A percentile compares a stretch with the other conserved stretches of the same genome.
These are phyloP conservation scores for Phylloporus sp. DNA, from an alignment of 768 basidiomycete genomes.

Conservation along the genomic window DNA sequence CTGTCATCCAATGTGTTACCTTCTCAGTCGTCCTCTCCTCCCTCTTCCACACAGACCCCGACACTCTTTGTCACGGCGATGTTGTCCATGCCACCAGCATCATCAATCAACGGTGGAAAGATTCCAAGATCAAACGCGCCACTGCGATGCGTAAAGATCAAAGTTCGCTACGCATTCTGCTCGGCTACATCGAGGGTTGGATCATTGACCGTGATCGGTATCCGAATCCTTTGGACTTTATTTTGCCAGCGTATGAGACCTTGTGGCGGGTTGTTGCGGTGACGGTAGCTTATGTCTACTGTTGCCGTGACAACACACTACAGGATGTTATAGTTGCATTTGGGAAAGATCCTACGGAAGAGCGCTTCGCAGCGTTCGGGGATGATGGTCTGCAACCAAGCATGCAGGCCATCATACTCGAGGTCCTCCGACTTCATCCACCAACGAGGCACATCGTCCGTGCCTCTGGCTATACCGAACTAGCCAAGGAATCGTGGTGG, in stretches of 20 bases:
- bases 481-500: conserved; percentile 2
- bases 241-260: conserved; percentile 61
- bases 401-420: conserved; percentile 24
- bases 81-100: conserved; percentile 36
- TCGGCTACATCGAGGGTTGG: conserved; percentile 32
- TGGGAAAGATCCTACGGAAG: conserved; percentile 22
- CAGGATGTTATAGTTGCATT: conserved; percentile 24
- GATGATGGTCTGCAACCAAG: conserved; percentile 12
- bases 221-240: conserved; percentile 45
- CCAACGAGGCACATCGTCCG: conserved; percentile 25
- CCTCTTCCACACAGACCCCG: conserved; percentile 33
- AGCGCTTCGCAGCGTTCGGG: conserved; percentile 12
- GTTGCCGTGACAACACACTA: conserved; percentile 20
- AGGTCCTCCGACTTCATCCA: conserved; percentile 29
- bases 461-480: neutral
- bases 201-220: conserved; percentile 29
- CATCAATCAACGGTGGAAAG: conserved; percentile 35
- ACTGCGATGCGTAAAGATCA: conserved; percentile 13
- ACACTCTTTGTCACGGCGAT: conserved; percentile 30
- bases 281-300: conserved; percentile 31
- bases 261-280: conserved; percentile 61
- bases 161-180: conserved; percentile 30
- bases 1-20: conserved; percentile 42
- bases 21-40: conserved; percentile 42
- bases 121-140: conserved; percentile 19